phyloP scores from a whole-genome alignment of 768 basidiomycete genomes.

The Calocybe gangraenosa region DNA sequence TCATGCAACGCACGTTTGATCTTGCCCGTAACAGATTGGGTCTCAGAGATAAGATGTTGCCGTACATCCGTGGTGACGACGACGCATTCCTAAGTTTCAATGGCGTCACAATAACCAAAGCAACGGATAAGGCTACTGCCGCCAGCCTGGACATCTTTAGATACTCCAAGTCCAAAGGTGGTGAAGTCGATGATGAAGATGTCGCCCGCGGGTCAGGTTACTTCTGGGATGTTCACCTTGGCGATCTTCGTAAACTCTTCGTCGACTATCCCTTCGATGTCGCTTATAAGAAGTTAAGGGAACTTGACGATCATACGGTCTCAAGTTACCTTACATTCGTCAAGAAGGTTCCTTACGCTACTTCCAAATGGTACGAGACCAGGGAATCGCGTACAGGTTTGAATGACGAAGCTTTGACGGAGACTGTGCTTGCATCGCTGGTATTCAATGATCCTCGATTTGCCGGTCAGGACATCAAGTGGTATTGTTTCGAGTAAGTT shows the following conservation, averaged over 20 bases:
- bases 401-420: constrained; percentile 14
- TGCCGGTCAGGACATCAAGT: constrained; percentile 5
- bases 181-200: constrained; percentile 5
- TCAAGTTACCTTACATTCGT: constrained; percentile 10
- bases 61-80: constrained; percentile 14
- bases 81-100: constrained; percentile 22
- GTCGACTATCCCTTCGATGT: constrained; percentile 13
- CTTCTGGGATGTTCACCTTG: constrained; percentile 8
- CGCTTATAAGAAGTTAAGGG: constrained; percentile 9
- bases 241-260: constrained; percentile 11
- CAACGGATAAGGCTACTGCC: constrained; percentile 4
- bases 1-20: constrained; percentile 24
- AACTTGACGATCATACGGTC: constrained; percentile 12
- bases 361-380: constrained; percentile 15
- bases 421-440: constrained; percentile 17
- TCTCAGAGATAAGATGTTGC: constrained; percentile 16
- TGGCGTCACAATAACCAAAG: constrained; percentile 10
- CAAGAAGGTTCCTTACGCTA: constrained; percentile 7
- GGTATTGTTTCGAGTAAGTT: constrained; percentile 18
- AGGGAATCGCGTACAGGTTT: constrained; percentile 16
- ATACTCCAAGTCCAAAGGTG: constrained; percentile 2
- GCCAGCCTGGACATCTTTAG: constrained; percentile 11
- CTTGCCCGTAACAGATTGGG: constrained; percentile 5
- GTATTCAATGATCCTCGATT: constrained; percentile 14
- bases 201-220: constrained; percentile 3